Conservation (phyloP, 768 basidiomycete species). For the Mrakia frigida region DNA sequence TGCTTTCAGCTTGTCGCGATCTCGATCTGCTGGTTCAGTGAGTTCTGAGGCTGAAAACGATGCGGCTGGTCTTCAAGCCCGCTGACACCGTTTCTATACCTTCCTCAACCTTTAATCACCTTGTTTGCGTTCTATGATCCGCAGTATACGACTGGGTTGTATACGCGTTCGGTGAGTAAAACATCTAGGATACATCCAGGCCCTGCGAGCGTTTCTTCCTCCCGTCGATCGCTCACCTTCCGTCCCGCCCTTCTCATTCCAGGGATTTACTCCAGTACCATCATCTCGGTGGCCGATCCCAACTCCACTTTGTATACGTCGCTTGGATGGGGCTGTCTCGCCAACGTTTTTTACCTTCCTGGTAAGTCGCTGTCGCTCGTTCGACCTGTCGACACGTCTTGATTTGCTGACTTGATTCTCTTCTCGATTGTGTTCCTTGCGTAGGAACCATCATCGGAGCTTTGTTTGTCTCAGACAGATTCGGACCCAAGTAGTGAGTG, state of each 20-base stretch:
- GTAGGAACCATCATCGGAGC: slow-evolving; percentile 63
- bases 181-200: too few species aligned
- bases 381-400: not conserved
- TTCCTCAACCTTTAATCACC: too few species aligned
- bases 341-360: slow-evolving; percentile 58
- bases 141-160: too few species aligned
- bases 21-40: not conserved
- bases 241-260: slow-evolving; percentile 53
- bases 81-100: too few species aligned
- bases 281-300: slow-evolving; percentile 46
- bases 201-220: too few species aligned
- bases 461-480: slow-evolving; percentile 60
- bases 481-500: slow-evolving; percentile 53
- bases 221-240: not conserved
- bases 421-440: not conserved
- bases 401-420: not conserved
- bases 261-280: slow-evolving; percentile 71
- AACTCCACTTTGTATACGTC: slow-evolving; percentile 16
- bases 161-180: slow-evolving; percentile 27
- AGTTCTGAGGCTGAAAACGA: too few species aligned
- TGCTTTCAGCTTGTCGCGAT: slow-evolving; percentile 29
- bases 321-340: slow-evolving; percentile 30
- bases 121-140: too few species aligned
- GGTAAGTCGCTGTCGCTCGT: not conserved
- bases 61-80: too few species aligned